These are phyloP conservation scores for Jamesozyma hellenica DNA, from an alignment of 805 yeast genomes.

Conservation along the genomic window DNA sequence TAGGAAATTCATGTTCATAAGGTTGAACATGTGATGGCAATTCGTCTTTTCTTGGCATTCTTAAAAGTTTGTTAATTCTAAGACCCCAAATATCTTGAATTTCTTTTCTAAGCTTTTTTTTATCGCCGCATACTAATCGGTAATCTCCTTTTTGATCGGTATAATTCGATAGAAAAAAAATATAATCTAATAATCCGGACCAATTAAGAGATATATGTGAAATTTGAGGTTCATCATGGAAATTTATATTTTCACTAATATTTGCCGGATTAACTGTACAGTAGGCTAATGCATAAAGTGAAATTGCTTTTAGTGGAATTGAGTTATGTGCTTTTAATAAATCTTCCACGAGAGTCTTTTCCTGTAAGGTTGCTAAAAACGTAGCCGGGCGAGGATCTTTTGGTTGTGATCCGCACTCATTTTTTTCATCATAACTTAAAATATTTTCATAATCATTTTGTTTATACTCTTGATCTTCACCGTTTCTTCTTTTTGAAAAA, in stretches of 20 bases:
- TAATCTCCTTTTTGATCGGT: slow-evolving; percentile 15
- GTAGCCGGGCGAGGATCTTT: slow-evolving; percentile 47
- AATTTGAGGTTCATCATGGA: slow-evolving; percentile 61
- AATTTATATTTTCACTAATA: slow-evolving; percentile 48
- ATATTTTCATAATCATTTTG: slow-evolving; percentile 40
- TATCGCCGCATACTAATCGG: too few relatives aligned
- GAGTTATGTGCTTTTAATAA: slow-evolving; percentile 48
- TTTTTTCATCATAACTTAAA: slow-evolving; percentile 32
- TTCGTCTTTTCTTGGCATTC: slow-evolving; percentile 60
- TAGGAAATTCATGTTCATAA: slow-evolving; percentile 66
- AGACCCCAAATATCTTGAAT: slow-evolving; percentile 36
- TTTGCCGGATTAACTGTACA: slow-evolving; percentile 51
- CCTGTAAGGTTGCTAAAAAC: slow-evolving; percentile 39
- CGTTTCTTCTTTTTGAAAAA: slow-evolving; percentile 39
- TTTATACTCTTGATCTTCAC: slow-evolving; percentile 26
- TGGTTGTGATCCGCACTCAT: slow-evolving; percentile 46
- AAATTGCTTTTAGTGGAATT: slow-evolving; percentile 48
- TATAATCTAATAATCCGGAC: slow-evolving; percentile 81
- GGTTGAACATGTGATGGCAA: slow-evolving; percentile 84
- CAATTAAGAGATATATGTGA: slow-evolving; percentile 89
- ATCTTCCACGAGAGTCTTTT: slow-evolving; percentile 32
- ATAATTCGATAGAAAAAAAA: slow-evolving; percentile 39
- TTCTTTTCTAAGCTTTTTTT: slow-evolving; percentile 31
- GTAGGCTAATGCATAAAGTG: slow-evolving; percentile 65
- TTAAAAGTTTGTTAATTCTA: slow-evolving; percentile 42